Evolutionary conservation across 2,329 filamentous ascomycete genomes (phyloP).

Genomic region (Dactylellina leptospora): DNA sequence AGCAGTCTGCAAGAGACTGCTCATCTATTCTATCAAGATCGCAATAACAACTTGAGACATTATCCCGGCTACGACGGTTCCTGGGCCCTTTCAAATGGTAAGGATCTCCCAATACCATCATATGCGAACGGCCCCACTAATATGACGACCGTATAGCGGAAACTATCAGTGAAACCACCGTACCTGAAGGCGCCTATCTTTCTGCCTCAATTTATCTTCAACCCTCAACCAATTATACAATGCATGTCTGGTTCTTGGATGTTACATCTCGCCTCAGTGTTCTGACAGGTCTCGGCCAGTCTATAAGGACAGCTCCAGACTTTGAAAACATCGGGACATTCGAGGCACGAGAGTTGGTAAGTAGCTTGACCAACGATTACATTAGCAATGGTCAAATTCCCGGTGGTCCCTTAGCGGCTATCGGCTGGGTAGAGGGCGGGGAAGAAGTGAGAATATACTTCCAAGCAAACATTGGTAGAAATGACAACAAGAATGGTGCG

Average conservation of each 20-base stretch:
- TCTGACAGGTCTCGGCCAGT: slow-evolving; percentile 23
- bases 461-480: slow-evolving; percentile 13
- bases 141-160: slow-evolving; percentile 31
- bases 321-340: slow-evolving; percentile 44
- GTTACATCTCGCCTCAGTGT: slow-evolving; percentile 4
- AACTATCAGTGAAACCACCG: slow-evolving; percentile 19
- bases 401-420: slow-evolving; percentile 27
- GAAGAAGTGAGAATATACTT: slow-evolving; percentile 46
- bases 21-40: slow-evolving; percentile 44
- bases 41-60: slow-evolving; percentile 22
- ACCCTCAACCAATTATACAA: slow-evolving; percentile 14
- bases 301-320: slow-evolving; percentile 10
- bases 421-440: slow-evolving; percentile 21
- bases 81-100: slow-evolving; percentile 36
- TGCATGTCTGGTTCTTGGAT: slow-evolving; percentile 39
- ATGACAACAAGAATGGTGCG: slow-evolving; percentile 24
- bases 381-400: slow-evolving; percentile 36
- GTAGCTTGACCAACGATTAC: background rate
- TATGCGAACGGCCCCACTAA: background rate
- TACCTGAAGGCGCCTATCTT: slow-evolving; percentile 23
- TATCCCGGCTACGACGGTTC: slow-evolving; percentile 40
- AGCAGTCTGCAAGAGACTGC: slow-evolving; percentile 18
- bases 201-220: slow-evolving; percentile 20
- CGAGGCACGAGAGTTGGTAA: slow-evolving; percentile 11
- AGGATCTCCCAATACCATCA: background rate